Conservation (phyloP, 2,329 filamentous ascomycete species). For the Xylaria polymorpha region DNA sequence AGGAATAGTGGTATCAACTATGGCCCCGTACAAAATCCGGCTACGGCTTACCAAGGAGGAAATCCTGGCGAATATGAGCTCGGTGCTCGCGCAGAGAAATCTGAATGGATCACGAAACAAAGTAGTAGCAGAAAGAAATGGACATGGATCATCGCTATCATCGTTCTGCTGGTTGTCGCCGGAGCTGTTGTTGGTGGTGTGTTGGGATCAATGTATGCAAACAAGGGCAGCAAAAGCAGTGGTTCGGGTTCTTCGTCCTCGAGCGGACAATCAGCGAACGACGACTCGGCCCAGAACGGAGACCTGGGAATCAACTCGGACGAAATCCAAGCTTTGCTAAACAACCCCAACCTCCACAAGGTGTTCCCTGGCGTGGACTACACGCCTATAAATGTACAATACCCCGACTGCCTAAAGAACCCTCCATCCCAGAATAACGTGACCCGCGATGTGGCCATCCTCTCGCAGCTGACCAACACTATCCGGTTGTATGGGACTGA, state of each 20-base stretch:
- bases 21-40: constrained; percentile 60
- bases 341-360: constrained; percentile 85
- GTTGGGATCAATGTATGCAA: constrained; percentile 56
- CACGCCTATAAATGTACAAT: constrained; percentile 90
- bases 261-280: constrained; percentile 62
- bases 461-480: constrained; percentile 89
- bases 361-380: constrained; percentile 97
- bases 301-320: constrained; percentile 78
- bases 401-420: constrained; percentile 80
- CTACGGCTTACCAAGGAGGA: constrained; percentile 49
- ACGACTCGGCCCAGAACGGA: constrained; percentile 72
- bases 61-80: constrained; percentile 52
- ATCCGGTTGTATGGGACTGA: constrained; percentile 94
- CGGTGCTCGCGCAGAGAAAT: constrained; percentile 66
- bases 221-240: constrained; percentile 58
- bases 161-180: constrained; percentile 73
- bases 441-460: constrained; percentile 88
- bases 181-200: constrained; percentile 80
- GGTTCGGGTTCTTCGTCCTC: constrained; percentile 38
- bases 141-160: constrained; percentile 74
- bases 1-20: constrained; percentile 63
- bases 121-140: constrained; percentile 71
- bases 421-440: constrained; percentile 94
- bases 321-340: constrained; percentile 84
- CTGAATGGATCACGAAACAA: constrained; percentile 71